Evolutionary conservation across 108 stramenopile genomes (phyloP), one percentile per base, ranked within the genome.

Genomic region (Seminavis robusta): DNA sequence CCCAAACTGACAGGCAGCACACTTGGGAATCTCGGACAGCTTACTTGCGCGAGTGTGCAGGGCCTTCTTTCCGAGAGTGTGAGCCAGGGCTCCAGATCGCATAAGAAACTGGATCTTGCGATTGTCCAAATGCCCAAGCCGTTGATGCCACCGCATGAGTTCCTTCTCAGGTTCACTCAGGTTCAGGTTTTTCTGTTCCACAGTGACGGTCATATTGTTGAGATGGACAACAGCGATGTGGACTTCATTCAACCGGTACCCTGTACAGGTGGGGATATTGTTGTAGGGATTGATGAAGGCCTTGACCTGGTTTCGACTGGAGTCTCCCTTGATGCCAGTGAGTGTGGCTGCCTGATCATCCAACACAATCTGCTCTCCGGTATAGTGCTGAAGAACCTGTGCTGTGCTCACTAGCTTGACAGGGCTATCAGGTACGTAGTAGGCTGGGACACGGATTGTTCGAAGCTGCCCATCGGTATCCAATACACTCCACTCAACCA

Each of bases 171-270:
- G 28, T 13, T 44, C 21, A 24, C 50, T 47, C 3, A 76, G 53
- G 40, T 76, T 81, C 11, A 36, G 41, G 43, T 80, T 80, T 1
- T n/a, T n/a, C n/a, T n/a, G n/a, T n/a, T n/a, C n/a, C n/a, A n/a
- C n/a, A n/a, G n/a, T n/a, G n/a, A n/a, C n/a, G n/a, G n/a, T n/a
- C n/a, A n/a, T n/a, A n/a, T n/a, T n/a, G n/a, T n/a, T n/a, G n/a
- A n/a, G n/a, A n/a, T n/a, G n/a, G n/a, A n/a, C n/a, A n/a, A n/a
- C n/a, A n/a, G n/a, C n/a, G n/a, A 11, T 37, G 36, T 9, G 36
- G 36, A 37, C 13, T 9, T 37, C 36, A 37, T 11, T 13, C 13
- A 11, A 13, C 9, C 36, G 36, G 13, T 37, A 13, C 10, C 10
- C 36, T 37, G 9, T 13, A 37, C 10, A 37, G 13, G 36, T 37